Evolutionary conservation across 495 filamentous ascomycete species (phyloP), one percentile per base, ranked within the genome.

Genomic region (Penicillium steckii): DNA sequence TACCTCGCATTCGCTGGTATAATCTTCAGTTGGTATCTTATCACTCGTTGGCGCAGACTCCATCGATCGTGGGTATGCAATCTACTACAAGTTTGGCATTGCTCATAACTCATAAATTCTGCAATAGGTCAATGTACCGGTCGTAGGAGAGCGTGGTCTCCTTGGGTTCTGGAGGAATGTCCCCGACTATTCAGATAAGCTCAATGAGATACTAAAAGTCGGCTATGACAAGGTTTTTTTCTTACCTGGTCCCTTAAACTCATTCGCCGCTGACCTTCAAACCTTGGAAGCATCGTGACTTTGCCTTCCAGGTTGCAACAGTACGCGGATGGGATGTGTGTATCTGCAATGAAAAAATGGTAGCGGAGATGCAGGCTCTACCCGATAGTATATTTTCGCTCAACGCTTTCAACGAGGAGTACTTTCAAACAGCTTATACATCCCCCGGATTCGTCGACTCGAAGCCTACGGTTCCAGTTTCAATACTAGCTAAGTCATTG

Each of bases 301-400:
- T 46, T 46, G 44, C 44, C 17, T 46, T 46, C 23, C 44, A 46
- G 23, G 44, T 46, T 8, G 29, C 44, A 12, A 46, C 44, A 4
- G 27, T 27, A 22, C 32, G 19, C 35, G 44, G 44, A 10, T 46
- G 44, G 44, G 23, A 46, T 18, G 44, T 46, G 19, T 46, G 44
- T 35, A 46, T 46, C 19, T 46, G 44, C 44, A 46, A 46, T 46
- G 27, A 46, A 33, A 27, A 22, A 17, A 46, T 46, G 44, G 35
- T 46, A 26, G 35, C 22, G 44, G 44, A 46, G 32, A n/a, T n/a
- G n/a, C n/a, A n/a, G n/a, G n/a, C n/a, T n/a, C n/a, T n/a, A n/a
- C n/a, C n/a, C n/a, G n/a, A n/a, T n/a, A n/a, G n/a, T n/a, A n/a
- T n/a, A n/a, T n/a, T n/a, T n/a, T 46, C 32, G 17, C 29, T 32